Evolutionary conservation across 2,329 filamentous ascomycete genomes (phyloP).

Genomic region (Fusarium praegraminearum): DNA sequence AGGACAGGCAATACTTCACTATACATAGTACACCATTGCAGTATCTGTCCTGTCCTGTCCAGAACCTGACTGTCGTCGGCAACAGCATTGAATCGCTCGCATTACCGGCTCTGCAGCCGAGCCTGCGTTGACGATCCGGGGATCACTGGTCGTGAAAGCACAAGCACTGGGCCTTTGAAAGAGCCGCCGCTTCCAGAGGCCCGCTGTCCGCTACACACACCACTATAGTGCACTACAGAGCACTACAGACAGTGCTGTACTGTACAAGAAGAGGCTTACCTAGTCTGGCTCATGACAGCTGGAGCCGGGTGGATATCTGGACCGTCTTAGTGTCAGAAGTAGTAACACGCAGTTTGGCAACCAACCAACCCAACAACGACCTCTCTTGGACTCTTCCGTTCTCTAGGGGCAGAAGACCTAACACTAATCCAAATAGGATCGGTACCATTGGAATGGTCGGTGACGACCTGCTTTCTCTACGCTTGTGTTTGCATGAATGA

Average conservation of each 20-base stretch:
- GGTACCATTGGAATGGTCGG: slow-evolving; percentile 27
- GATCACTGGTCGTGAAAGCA: slow-evolving; percentile 26
- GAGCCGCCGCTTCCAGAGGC: slow-evolving; percentile 25
- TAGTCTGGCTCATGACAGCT: slow-evolving; percentile 43
- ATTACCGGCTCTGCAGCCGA: slow-evolving; percentile 41
- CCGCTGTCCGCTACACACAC: slow-evolving; percentile 27
- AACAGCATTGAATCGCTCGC: slow-evolving; percentile 40
- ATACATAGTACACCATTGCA: neutral
- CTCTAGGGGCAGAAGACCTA: slow-evolving; percentile 32
- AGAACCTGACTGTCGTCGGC: slow-evolving; percentile 14
- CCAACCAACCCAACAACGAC: slow-evolving; percentile 25
- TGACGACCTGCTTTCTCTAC: slow-evolving; percentile 13
- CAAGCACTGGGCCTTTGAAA: slow-evolving; percentile 25
- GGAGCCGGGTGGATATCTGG: slow-evolving; percentile 37
- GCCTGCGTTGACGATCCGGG: slow-evolving; percentile 41
- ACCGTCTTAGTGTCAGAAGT: slow-evolving; percentile 24
- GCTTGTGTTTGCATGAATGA: neutral
- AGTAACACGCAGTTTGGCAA: slow-evolving; percentile 19
- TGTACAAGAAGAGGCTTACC: slow-evolving; percentile 31
- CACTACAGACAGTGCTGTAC: slow-evolving; percentile 28
- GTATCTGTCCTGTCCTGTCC: neutral
- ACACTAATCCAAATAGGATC: slow-evolving; percentile 37
- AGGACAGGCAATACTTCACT: slow-evolving; percentile 6
- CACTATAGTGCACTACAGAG: neutral
- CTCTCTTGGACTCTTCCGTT: slow-evolving; percentile 6